Evolutionary conservation across 805 yeast genomes (phyloP).

Genomic region (Zygoascus ofunaensis): DNA sequence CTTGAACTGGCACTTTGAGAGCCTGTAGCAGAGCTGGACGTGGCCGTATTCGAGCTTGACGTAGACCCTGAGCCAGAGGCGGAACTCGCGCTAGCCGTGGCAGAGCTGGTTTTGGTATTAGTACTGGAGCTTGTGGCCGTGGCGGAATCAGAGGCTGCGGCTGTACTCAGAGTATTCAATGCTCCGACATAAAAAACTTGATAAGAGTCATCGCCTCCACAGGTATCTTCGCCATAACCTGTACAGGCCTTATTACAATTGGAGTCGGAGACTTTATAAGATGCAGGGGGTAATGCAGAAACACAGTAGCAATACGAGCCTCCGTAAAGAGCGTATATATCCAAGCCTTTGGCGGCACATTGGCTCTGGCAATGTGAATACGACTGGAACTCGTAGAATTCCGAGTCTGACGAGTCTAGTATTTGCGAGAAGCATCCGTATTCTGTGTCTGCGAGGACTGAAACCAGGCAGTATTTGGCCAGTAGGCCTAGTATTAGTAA

Average conservation of each 20-base stretch:
- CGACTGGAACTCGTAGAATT: constrained; percentile 45
- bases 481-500: no score
- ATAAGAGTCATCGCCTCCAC: constrained; percentile 50
- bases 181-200: constrained; percentile 22
- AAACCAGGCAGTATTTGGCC: neutral
- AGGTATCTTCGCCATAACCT: constrained; percentile 53
- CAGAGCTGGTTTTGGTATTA: no score
- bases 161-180: constrained; percentile 10
- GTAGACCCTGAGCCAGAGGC: constrained; percentile 18
- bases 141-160: constrained; percentile 11
- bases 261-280: constrained; percentile 21
- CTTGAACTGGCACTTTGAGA: constrained; percentile 16
- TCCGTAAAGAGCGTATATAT: constrained; percentile 37
- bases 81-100: no score
- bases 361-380: constrained; percentile 41
- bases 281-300: constrained; percentile 33
- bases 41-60: constrained; percentile 21
- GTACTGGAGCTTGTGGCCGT: constrained; percentile 18
- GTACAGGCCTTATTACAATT: constrained; percentile 42
- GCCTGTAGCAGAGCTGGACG: constrained; percentile 19
- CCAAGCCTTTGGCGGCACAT: constrained; percentile 39
- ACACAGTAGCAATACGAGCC: constrained; percentile 67
- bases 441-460: constrained; percentile 2
- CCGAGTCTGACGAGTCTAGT: neutral
- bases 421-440: constrained; percentile 13